phyloP scores from a whole-genome alignment of 2,329 filamentous ascomycete genomes.

The Stagonosporopsis tanaceti region DNA sequence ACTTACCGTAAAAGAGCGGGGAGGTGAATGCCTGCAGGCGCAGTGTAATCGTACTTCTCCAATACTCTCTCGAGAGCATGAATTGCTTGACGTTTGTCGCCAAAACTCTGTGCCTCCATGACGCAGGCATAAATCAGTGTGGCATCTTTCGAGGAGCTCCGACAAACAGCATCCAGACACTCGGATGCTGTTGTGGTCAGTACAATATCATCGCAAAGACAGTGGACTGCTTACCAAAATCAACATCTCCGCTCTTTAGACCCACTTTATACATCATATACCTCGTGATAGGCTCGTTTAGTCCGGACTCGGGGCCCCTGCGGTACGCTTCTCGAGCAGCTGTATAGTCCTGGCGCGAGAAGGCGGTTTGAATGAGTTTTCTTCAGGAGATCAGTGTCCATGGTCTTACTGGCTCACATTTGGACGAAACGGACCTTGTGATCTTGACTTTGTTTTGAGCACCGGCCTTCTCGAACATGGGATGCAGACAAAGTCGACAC shows the following conservation, averaged over 20 bases:
- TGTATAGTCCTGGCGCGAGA: constrained; percentile 65
- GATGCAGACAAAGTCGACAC: constrained; percentile 74
- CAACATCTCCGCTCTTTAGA: constrained; percentile 65
- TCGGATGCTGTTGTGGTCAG: constrained; percentile 59
- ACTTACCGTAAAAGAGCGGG: constrained; percentile 71
- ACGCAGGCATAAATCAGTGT: constrained; percentile 82
- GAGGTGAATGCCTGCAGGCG: constrained; percentile 62
- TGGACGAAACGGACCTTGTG: constrained; percentile 59
- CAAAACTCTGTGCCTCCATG: constrained; percentile 73
- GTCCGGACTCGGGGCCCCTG: constrained; percentile 65
- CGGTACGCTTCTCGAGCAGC: constrained; percentile 64
- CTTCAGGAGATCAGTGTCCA: constrained; percentile 54
- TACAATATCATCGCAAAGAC: neutral
- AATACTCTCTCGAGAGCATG: constrained; percentile 67
- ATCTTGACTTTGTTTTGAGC: constrained; percentile 73
- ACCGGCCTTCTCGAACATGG: constrained; percentile 71
- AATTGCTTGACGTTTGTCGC: constrained; percentile 68
- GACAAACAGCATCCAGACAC: constrained; percentile 69
- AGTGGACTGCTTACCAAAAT: constrained; percentile 53
- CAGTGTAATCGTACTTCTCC: constrained; percentile 60
- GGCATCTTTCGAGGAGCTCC: constrained; percentile 60
- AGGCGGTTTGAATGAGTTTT: constrained; percentile 75
- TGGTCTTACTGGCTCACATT: neutral
- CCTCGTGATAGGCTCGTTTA: constrained; percentile 69
- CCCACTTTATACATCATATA: constrained; percentile 81